Percentiles rank a stretch among this genome's conserved stretches.
phyloP scores from a whole-genome alignment of 129 eudicot species.

The Smallanthus sonchifolius region DNA sequence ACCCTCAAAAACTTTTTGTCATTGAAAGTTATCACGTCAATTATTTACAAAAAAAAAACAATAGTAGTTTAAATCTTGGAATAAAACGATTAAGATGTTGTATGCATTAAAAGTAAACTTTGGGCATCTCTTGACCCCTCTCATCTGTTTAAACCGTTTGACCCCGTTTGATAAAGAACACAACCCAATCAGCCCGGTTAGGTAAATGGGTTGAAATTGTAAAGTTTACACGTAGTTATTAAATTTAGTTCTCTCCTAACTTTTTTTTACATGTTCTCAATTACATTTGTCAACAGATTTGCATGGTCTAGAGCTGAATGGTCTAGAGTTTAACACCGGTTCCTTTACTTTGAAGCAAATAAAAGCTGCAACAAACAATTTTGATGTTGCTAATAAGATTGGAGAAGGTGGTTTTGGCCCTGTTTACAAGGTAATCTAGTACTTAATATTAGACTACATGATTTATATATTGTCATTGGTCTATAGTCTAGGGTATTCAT shows the following conservation, averaged over 20 bases:
- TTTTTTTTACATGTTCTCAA: slow-evolving; percentile 9
- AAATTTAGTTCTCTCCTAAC: neutral
- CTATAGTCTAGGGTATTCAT: no score
- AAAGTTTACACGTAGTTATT: neutral
- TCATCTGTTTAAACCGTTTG: neutral
- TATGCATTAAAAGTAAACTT: neutral
- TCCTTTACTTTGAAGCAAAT: slow-evolving; percentile 65
- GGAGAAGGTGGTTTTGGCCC: slow-evolving; percentile 95
- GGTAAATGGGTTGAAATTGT: neutral
- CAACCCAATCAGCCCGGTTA: neutral
- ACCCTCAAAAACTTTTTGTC: neutral
- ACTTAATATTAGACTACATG: no score
- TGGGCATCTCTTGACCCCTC: neutral
- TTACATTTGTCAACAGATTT: slow-evolving; percentile 36
- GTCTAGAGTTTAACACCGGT: slow-evolving; percentile 48
- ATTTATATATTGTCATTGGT: no score
- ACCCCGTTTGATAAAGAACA: neutral
- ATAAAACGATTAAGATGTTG: neutral
- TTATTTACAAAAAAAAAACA: neutral
- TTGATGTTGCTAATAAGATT: slow-evolving; percentile 55
- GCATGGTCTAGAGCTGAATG: slow-evolving; percentile 43
- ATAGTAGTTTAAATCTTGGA: neutral
- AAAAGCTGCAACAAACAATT: slow-evolving; percentile 63
- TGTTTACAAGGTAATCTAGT: slow-evolving; percentile 55
- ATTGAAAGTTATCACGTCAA: neutral